Percentiles rank a stretch among this genome's conserved stretches.
phyloP scores from a whole-genome alignment of 2,329 filamentous ascomycete genomes.

The Penicillium sclerotigenum region DNA sequence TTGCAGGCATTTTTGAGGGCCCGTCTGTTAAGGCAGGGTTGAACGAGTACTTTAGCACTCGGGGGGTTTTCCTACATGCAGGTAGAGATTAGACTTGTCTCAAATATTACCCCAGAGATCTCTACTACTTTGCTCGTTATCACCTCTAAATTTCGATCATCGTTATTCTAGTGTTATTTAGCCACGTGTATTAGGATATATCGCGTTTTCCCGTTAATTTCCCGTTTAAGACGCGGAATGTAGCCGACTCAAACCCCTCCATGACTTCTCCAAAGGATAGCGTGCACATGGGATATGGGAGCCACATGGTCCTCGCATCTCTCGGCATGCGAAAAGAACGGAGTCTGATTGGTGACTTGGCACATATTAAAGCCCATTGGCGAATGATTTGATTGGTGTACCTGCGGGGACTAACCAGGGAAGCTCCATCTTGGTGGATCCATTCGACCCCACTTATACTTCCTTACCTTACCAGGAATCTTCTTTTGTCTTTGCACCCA shows the following conservation, averaged over 20 bases:
- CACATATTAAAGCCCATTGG: not conserved
- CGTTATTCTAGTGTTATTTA: not conserved
- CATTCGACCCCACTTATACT: not conserved
- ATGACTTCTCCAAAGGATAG: not conserved
- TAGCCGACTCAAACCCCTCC: not conserved
- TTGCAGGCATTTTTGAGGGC: conserved; percentile 24
- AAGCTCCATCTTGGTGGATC: not conserved
- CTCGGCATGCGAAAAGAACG: conserved; percentile 2
- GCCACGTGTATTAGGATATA: not conserved
- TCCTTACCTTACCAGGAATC: not conserved
- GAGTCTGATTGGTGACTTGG: conserved; percentile 5
- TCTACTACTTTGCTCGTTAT: not conserved
- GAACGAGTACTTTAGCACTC: conserved; percentile 22
- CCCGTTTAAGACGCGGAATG: not conserved
- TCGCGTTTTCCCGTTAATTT: not conserved
- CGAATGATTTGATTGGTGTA: not conserved
- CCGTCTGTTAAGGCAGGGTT: conserved; percentile 19
- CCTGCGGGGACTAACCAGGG: not conserved
- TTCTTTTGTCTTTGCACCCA: not conserved
- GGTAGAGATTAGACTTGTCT: not conserved
- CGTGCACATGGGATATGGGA: not conserved
- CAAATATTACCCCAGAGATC: not conserved
- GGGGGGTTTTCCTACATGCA: not conserved
- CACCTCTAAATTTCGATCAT: not conserved
- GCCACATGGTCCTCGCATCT: not conserved